A percentile compares a stretch with the other conserved stretches of the same genome.
phyloP scores from a whole-genome alignment of 1,284 basidiomycete species.

The Tausonia pullulans region DNA sequence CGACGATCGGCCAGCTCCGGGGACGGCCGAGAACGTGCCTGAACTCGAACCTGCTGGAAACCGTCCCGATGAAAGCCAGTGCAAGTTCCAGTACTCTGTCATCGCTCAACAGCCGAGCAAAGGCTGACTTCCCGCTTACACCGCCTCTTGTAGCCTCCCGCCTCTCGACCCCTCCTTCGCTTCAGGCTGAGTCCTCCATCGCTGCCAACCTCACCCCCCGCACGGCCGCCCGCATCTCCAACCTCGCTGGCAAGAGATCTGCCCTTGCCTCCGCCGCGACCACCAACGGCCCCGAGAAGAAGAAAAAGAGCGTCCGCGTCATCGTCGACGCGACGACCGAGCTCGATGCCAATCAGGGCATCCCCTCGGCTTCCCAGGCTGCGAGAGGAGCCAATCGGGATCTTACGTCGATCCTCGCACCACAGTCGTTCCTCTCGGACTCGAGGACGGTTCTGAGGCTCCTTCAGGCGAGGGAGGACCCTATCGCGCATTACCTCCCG shows the following conservation, averaged over 20 bases:
- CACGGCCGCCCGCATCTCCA: constrained; percentile 37
- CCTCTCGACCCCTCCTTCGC: constrained; percentile 12
- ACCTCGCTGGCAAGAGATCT: constrained; percentile 29
- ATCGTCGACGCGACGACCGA: constrained; percentile 64
- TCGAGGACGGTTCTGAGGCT: constrained; percentile 70
- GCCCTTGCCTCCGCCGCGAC: constrained; percentile 29
- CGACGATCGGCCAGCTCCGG: neutral
- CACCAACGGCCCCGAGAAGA: constrained; percentile 44
- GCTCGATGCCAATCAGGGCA: constrained; percentile 54
- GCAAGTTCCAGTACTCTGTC: constrained; percentile 19
- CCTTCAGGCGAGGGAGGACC: constrained; percentile 72
- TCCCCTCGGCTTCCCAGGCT: constrained; percentile 4
- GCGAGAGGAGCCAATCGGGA: constrained; percentile 3
- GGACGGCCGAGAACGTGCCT: neutral
- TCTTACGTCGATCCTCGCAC: constrained; percentile 14
- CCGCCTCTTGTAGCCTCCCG: constrained; percentile 29
- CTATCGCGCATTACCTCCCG: constrained; percentile 71
- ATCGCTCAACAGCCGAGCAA: neutral
- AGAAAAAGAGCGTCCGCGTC: constrained; percentile 54
- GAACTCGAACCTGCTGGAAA: constrained; percentile 4
- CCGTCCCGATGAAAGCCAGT: constrained; percentile 20
- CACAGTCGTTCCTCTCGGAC: constrained; percentile 67
- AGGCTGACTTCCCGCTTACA: constrained; percentile 2
- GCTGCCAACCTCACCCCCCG: constrained; percentile 41
- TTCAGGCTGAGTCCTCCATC: constrained; percentile 14